These are phyloP conservation scores for Blastosporella zonata DNA, from an alignment of 1,284 basidiomycete species.

Conservation along the genomic window DNA sequence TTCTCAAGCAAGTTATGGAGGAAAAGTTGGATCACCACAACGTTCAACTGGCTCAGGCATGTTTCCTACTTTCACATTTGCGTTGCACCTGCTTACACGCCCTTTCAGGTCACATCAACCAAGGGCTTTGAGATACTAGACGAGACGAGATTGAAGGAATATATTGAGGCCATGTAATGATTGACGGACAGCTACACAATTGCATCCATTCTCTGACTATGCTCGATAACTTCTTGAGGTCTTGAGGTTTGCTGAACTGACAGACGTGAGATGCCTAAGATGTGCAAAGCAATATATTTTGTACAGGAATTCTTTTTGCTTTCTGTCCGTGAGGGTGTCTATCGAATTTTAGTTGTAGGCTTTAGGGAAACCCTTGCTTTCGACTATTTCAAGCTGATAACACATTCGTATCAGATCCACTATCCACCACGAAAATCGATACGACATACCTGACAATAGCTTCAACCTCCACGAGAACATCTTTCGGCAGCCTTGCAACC, in stretches of 20 bases:
- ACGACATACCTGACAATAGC: slow-evolving; percentile 71
- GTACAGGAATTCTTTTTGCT: background rate
- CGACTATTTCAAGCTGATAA: slow-evolving; percentile 16
- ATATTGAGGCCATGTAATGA: slow-evolving; percentile 73
- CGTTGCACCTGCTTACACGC: slow-evolving; percentile 6
- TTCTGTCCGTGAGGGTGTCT: background rate
- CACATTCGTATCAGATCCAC: background rate
- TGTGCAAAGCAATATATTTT: background rate
- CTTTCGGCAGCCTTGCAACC: slow-evolving; percentile 53
- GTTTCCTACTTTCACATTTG: slow-evolving; percentile 19
- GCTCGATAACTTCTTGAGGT: slow-evolving; percentile 10
- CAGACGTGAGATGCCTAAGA: background rate
- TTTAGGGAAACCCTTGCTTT: background rate
- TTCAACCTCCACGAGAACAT: slow-evolving; percentile 87
- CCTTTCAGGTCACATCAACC: slow-evolving; percentile 62
- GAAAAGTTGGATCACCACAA: slow-evolving; percentile 98
- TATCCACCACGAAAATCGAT: background rate
- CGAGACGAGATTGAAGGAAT: slow-evolving; percentile 72
- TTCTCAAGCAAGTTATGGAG: slow-evolving; percentile 99
- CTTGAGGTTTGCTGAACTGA: background rate
- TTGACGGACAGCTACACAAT: slow-evolving; percentile 25
- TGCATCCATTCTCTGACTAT: slow-evolving; percentile 9
- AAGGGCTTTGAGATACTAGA: slow-evolving; percentile 84
- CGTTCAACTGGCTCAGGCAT: slow-evolving; percentile 92
- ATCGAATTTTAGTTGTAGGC: background rate